These are phyloP conservation scores for Fusarium sp. DNA, from an alignment of 2,329 filamentous ascomycete genomes.

Conservation along the genomic window DNA sequence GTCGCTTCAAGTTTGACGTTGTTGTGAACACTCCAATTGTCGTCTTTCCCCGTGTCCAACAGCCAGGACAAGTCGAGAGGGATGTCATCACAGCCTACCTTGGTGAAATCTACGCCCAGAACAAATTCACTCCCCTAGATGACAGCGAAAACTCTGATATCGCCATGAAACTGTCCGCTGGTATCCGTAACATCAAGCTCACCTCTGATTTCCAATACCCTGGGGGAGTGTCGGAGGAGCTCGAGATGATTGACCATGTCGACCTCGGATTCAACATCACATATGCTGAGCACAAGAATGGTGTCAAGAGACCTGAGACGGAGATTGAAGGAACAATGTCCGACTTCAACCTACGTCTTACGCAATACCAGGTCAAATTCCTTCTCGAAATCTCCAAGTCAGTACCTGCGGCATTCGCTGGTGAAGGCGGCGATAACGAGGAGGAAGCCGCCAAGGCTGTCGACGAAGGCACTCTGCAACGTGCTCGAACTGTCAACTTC, in stretches of 20 bases:
- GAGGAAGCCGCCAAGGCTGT: constrained; percentile 82
- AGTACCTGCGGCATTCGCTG: constrained; percentile 85
- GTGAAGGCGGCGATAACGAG: constrained; percentile 74
- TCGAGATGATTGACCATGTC: constrained; percentile 97
- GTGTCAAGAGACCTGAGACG: constrained; percentile 84
- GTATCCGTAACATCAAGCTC: constrained; percentile 90
- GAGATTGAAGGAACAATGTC: constrained; percentile 94
- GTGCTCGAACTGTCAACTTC: constrained; percentile 57
- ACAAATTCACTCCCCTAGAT: constrained; percentile 87
- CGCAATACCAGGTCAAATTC: constrained; percentile 91
- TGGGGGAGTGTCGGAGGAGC: constrained; percentile 78
- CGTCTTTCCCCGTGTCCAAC: constrained; percentile 86
- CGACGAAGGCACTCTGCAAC: constrained; percentile 66
- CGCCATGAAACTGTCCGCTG: constrained; percentile 90
- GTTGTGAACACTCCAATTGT: constrained; percentile 95
- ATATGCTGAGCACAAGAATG: constrained; percentile 85
- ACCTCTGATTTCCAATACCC: constrained; percentile 90
- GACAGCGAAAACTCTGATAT: constrained; percentile 78
- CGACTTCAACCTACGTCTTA: constrained; percentile 89
- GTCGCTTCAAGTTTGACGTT: constrained; percentile 93
- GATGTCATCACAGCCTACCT: constrained; percentile 93
- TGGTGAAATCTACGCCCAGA: constrained; percentile 97
- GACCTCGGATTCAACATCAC: constrained; percentile 94
- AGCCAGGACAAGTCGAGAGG: constrained; percentile 75
- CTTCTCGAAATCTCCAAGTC: constrained; percentile 88